phyloP scores from a whole-genome alignment of 768 basidiomycete genomes.

The Leccinum ochraceum region DNA sequence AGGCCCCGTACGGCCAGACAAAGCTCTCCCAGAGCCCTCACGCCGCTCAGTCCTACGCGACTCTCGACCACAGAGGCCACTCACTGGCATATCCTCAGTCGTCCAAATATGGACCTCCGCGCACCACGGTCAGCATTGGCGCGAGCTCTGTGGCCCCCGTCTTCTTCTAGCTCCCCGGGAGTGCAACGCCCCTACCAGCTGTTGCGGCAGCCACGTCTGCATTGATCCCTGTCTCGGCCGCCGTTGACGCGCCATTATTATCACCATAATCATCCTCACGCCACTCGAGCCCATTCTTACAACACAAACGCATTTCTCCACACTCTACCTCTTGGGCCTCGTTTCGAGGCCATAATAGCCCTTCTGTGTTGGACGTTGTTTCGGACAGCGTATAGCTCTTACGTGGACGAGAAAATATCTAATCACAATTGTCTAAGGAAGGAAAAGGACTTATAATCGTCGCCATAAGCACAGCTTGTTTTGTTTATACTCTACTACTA shows the following conservation, averaged over 20 bases:
- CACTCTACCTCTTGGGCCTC: conserved; percentile 6
- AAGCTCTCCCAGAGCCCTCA: conserved; percentile 22
- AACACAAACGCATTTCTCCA: conserved; percentile 2
- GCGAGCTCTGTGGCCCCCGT: conserved; percentile 54
- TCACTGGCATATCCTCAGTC: conserved; percentile 25
- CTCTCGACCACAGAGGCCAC: conserved; percentile 21
- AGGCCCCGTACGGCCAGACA: conserved; percentile 16
- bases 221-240: neutral
- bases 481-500: conserved; percentile 5
- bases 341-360: conserved; percentile 10
- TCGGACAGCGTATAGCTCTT: conserved; percentile 7
- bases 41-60: conserved; percentile 22
- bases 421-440: conserved; percentile 22
- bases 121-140: conserved; percentile 47
- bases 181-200: neutral
- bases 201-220: neutral
- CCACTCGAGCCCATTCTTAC: neutral
- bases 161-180: conserved; percentile 49
- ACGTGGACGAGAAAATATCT: conserved; percentile 10
- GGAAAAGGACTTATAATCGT: conserved; percentile 20
- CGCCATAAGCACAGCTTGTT: conserved; percentile 8
- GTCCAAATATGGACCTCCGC: conserved; percentile 21
- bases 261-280: conserved; percentile 3
- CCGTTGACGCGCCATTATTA: conserved; percentile 4
- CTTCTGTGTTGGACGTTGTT: conserved; percentile 1